Evolutionary conservation across 2,329 filamentous ascomycete genomes (phyloP).

Genomic region (Stemphylium beticola): DNA sequence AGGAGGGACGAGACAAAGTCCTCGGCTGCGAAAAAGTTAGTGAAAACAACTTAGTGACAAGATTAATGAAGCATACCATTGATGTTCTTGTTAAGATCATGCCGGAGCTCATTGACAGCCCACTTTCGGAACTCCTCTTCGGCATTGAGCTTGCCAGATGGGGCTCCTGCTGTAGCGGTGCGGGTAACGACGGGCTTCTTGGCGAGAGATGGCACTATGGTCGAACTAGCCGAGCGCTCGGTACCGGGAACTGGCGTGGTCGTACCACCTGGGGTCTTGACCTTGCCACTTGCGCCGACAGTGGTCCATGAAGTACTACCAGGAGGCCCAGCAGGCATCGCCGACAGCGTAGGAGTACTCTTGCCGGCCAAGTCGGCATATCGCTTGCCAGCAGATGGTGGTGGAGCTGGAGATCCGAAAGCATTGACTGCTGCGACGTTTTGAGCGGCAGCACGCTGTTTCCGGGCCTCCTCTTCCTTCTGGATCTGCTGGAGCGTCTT

Average conservation of each 20-base stretch:
- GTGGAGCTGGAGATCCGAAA: constrained; percentile 53
- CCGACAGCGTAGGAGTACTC: constrained; percentile 54
- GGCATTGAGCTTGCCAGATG: constrained; percentile 64
- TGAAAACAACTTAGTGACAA: background rate
- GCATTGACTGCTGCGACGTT: constrained; percentile 54
- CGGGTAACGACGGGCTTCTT: constrained; percentile 63
- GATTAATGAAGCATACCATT: constrained; percentile 60
- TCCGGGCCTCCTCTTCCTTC: constrained; percentile 90
- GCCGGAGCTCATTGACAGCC: constrained; percentile 78
- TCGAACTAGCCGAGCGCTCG: constrained; percentile 56
- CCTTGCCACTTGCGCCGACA: constrained; percentile 90
- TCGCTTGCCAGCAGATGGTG: constrained; percentile 71
- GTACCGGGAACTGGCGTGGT: constrained; percentile 57
- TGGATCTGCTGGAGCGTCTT: constrained; percentile 97
- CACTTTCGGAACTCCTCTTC: constrained; percentile 95
- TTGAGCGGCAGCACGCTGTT: constrained; percentile 71
- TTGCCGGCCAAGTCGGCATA: constrained; percentile 96
- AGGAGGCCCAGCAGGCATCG: constrained; percentile 46
- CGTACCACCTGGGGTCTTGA: constrained; percentile 73
- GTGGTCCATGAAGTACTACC: constrained; percentile 81
- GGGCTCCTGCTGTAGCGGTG: constrained; percentile 54
- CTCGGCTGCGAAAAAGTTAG: constrained; percentile 64
- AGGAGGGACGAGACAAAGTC: constrained; percentile 79
- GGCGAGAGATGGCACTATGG: constrained; percentile 48
- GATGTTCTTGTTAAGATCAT: constrained; percentile 72